A percentile compares a stretch with the other conserved stretches of the same genome.
Evolutionary conservation across 768 basidiomycete species (phyloP).

Genomic region (Candolleomyces efflorescens): DNA sequence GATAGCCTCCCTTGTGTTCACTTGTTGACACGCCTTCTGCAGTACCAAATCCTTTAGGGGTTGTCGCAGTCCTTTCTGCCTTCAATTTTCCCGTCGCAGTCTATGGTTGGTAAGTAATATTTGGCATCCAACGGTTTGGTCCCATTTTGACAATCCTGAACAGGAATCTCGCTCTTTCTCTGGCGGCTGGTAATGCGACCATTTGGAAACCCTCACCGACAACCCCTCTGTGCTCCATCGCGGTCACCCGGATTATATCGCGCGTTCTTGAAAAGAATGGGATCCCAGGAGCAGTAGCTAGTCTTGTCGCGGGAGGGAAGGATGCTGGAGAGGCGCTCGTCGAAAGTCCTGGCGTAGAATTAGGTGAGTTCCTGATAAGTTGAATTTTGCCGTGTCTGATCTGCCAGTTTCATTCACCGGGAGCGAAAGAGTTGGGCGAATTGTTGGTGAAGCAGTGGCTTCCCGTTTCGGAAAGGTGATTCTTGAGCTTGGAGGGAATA

Average conservation of each 20-base stretch:
- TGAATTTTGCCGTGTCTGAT: constrained; percentile 6
- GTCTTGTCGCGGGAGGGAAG: constrained; percentile 79
- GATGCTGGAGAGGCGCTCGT: constrained; percentile 79
- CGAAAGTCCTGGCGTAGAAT: constrained; percentile 66
- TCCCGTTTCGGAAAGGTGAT: constrained; percentile 87
- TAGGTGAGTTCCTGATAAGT: constrained; percentile 46
- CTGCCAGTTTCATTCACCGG: constrained; percentile 89
- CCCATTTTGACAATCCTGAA: constrained; percentile 5
- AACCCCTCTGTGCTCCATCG: constrained; percentile 88
- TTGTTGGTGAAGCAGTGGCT: constrained; percentile 85
- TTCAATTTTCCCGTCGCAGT: constrained; percentile 98
- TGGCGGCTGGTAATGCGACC: constrained; percentile 89
- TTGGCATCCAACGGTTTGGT: not conserved
- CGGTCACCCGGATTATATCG: constrained; percentile 81
- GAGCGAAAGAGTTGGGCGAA: constrained; percentile 80
- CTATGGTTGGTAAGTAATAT: constrained; percentile 68
- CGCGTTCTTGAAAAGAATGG: constrained; percentile 77
- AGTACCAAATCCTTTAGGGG: constrained; percentile 88
- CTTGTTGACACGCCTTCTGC: constrained; percentile 16
- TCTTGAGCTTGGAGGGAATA: constrained; percentile 93
- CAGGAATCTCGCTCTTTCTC: constrained; percentile 87
- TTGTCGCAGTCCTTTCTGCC: constrained; percentile 74
- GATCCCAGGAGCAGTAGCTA: constrained; percentile 79
- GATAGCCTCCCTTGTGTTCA: constrained; percentile 7
- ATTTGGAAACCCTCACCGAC: constrained; percentile 94